Evolutionary conservation across 805 yeast genomes (phyloP).

Genomic region (Candida quercuum): DNA sequence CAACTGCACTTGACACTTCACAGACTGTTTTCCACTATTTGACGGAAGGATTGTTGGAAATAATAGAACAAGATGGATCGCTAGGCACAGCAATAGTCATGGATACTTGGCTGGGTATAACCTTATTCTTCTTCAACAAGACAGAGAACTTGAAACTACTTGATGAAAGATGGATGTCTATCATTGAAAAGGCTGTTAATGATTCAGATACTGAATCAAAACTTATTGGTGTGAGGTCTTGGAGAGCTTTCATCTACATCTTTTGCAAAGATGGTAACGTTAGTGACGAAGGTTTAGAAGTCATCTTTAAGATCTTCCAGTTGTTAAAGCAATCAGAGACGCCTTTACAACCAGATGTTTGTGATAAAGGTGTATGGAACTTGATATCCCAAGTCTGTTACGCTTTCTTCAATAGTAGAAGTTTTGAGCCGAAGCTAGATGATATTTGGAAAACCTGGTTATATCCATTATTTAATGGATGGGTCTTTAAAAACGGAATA

Average conservation of each 20-base stretch:
- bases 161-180: conserved; percentile 3
- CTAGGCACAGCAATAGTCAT: conserved; percentile 4
- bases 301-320: neutral
- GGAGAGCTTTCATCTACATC: conserved; percentile 14
- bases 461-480: neutral
- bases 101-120: conserved; percentile 21
- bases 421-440: neutral
- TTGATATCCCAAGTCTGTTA: neutral
- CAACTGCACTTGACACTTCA: conserved; percentile 10
- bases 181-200: neutral
- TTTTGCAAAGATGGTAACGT: conserved; percentile 3
- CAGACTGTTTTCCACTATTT: conserved; percentile 8
- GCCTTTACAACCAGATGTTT: neutral
- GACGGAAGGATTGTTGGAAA: conserved; percentile 2
- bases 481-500: neutral
- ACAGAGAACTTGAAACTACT: conserved; percentile 2
- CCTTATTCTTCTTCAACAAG: conserved; percentile 12
- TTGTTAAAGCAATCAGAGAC: neutral
- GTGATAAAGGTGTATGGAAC: neutral
- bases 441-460: neutral
- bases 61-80: conserved; percentile 1
- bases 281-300: neutral
- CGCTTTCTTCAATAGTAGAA: neutral
- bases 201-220: conserved; percentile 4
- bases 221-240: conserved; percentile 6